Conservation (phyloP, 345 rosid genomes). For the Populus tremula region DNA sequence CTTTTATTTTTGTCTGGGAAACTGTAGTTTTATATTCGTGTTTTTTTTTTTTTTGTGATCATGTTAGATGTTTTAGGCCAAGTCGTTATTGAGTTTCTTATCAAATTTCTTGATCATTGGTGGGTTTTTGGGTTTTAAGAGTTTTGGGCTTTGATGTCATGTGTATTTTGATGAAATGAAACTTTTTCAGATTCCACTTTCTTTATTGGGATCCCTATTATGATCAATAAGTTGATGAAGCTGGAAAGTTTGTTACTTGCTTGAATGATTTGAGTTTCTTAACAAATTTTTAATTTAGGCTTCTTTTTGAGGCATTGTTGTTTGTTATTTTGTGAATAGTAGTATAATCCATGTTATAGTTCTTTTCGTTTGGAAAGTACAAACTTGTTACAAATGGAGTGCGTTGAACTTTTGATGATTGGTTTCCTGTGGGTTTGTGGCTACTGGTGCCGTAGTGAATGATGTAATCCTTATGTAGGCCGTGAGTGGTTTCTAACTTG, state of each 20-base stretch:
- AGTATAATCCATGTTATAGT: background rate
- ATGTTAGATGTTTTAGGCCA: background rate
- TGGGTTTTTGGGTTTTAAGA: conserved; percentile 2
- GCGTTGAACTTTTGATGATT: background rate
- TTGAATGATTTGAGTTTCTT: background rate
- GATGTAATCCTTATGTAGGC: background rate
- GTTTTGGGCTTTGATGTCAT: conserved; percentile 4
- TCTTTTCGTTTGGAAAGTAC: conserved; percentile 1
- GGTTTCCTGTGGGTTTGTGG: conserved; percentile 7
- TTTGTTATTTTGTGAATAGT: background rate
- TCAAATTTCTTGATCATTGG: background rate
- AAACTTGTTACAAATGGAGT: background rate
- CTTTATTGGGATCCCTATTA: background rate
- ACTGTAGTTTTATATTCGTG: background rate
- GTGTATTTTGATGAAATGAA: background rate
- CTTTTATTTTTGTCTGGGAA: background rate
- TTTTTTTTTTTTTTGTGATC: background rate
- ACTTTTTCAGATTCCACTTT: background rate
- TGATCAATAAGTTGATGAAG: background rate
- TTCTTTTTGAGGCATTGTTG: background rate
- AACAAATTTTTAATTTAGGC: background rate
- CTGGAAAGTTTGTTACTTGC: background rate
- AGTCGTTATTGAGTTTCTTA: background rate
- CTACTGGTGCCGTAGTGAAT: background rate
- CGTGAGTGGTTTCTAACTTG: background rate